phyloP scores from a whole-genome alignment of 179 eudicot species.

The Carnegiea gigantea region DNA sequence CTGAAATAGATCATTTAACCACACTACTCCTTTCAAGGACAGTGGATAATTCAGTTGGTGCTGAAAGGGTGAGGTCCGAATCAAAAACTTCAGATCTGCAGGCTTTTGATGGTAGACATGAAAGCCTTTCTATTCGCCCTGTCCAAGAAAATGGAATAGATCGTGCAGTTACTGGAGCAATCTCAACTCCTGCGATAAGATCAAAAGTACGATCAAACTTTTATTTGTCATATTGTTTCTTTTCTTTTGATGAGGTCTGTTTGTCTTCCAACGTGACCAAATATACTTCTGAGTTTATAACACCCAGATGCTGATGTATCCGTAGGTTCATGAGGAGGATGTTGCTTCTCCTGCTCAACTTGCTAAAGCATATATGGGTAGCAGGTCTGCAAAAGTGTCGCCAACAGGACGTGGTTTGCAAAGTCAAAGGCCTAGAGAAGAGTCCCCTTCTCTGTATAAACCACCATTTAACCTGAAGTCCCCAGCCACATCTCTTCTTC shows the following conservation, averaged over 20 bases:
- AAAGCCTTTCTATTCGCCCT: slow-evolving; percentile 20
- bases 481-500: slow-evolving; percentile 36
- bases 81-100: slow-evolving; percentile 28
- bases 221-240: neutral
- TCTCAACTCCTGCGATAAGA: slow-evolving; percentile 44
- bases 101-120: slow-evolving; percentile 28
- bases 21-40: slow-evolving; percentile 64
- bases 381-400: slow-evolving; percentile 53
- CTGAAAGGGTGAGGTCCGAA: slow-evolving; percentile 35
- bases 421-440: slow-evolving; percentile 43
- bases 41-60: slow-evolving; percentile 37
- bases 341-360: slow-evolving; percentile 88
- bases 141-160: slow-evolving; percentile 31
- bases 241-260: neutral
- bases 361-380: slow-evolving; percentile 97
- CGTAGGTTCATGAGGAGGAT: slow-evolving; percentile 64
- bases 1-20: slow-evolving; percentile 74
- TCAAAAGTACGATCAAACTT: slow-evolving; percentile 41
- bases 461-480: slow-evolving; percentile 33
- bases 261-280: neutral
- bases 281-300: neutral
- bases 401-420: slow-evolving; percentile 48
- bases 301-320: neutral
- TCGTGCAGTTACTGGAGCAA: slow-evolving; percentile 27
- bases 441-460: slow-evolving; percentile 32